Evolutionary conservation across 768 basidiomycete species (phyloP).

Genomic region (Amanita thiersii): DNA sequence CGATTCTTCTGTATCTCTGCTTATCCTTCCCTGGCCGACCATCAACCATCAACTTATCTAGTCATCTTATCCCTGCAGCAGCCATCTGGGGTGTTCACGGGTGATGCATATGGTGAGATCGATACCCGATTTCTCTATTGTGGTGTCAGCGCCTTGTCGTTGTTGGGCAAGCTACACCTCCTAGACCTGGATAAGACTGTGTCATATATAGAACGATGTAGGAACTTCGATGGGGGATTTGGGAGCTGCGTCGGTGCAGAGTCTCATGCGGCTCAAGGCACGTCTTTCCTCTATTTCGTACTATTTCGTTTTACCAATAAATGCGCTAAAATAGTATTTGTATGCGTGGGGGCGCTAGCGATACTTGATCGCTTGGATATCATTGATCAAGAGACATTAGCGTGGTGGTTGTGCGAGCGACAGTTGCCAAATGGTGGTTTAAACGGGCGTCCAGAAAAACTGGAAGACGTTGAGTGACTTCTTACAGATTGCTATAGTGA

Average conservation of each 20-base stretch:
- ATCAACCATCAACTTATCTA: slow-evolving; percentile 20
- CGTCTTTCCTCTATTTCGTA: slow-evolving; percentile 7
- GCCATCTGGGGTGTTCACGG: slow-evolving; percentile 81
- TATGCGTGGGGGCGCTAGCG: slow-evolving; percentile 80
- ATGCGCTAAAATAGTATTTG: slow-evolving; percentile 54
- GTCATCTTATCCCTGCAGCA: slow-evolving; percentile 83
- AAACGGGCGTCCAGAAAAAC: slow-evolving; percentile 96
- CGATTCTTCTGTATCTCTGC: background rate
- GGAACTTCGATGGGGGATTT: slow-evolving; percentile 95
- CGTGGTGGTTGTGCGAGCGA: slow-evolving; percentile 91
- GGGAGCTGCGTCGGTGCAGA: slow-evolving; percentile 81
- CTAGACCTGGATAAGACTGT: slow-evolving; percentile 65
- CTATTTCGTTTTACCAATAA: background rate
- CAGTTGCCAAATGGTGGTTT: slow-evolving; percentile 91
- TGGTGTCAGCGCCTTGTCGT: slow-evolving; percentile 73
- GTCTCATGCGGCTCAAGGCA: slow-evolving; percentile 89
- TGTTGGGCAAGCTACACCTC: slow-evolving; percentile 66
- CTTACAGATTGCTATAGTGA: background rate
- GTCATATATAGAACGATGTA: slow-evolving; percentile 66
- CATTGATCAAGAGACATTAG: slow-evolving; percentile 72
- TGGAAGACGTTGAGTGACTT: slow-evolving; percentile 72
- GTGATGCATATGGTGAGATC: slow-evolving; percentile 85
- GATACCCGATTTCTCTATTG: slow-evolving; percentile 91
- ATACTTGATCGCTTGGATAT: slow-evolving; percentile 79
- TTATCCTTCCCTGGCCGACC: slow-evolving; percentile 1